A percentile compares a stretch with the other conserved stretches of the same genome.
phyloP scores from a whole-genome alignment of 805 yeast species.

The Wickerhamomyces alni region DNA sequence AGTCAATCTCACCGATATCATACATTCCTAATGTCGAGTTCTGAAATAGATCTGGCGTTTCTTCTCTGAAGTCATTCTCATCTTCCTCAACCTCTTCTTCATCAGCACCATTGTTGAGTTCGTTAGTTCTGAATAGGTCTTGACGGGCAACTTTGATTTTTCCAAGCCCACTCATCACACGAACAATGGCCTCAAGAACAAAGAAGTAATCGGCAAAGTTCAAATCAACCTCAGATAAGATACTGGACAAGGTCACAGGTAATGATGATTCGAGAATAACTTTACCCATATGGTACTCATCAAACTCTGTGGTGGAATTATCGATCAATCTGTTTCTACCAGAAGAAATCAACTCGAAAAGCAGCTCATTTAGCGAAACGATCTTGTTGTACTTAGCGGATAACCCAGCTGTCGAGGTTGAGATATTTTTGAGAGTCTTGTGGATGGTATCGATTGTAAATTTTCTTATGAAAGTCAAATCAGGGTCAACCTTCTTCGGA shows the following conservation, averaged over 20 bases:
- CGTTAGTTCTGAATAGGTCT: conserved; percentile 45
- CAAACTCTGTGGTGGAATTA: conserved; percentile 41
- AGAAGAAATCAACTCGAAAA: conserved; percentile 22
- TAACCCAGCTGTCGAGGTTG: conserved; percentile 29
- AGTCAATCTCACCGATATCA: conserved; percentile 69
- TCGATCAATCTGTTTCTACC: conserved; percentile 15
- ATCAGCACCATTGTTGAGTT: conserved; percentile 33
- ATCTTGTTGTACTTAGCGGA: conserved; percentile 49
- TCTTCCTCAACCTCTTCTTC: conserved; percentile 51
- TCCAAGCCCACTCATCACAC: conserved; percentile 53
- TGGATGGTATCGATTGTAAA: conserved; percentile 65
- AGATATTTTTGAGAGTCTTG: conserved; percentile 53
- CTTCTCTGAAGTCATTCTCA: conserved; percentile 57
- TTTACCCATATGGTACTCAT: conserved; percentile 57
- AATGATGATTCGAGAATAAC: conserved; percentile 64
- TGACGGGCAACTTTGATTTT: conserved; percentile 51
- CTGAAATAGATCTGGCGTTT: conserved; percentile 74
- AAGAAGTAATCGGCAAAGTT: conserved; percentile 63
- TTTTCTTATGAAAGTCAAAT: conserved; percentile 65
- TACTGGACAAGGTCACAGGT: conserved; percentile 48
- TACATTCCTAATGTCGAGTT: conserved; percentile 94
- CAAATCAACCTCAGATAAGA: conserved; percentile 63
- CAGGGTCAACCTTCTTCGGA: conserved; percentile 54
- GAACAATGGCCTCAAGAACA: conserved; percentile 52
- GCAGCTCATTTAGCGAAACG: conserved; percentile 27